Conservation (phyloP, 2,329 filamentous ascomycete genomes). For the Aspergillus melleus region DNA sequence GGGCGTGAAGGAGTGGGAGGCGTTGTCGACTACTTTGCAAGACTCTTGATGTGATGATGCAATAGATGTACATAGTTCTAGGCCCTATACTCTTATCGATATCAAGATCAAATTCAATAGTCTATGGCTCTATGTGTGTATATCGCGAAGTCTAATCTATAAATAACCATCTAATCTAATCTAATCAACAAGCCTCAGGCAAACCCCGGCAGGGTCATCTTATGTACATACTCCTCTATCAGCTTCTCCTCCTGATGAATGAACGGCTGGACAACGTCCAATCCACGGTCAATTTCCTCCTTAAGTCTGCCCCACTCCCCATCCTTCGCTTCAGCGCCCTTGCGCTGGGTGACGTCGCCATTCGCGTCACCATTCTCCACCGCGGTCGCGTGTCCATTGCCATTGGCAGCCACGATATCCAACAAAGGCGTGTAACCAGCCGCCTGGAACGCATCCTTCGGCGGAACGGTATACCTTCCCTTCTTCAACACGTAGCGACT, state of each 20-base stretch:
- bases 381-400: slow-evolving; percentile 18
- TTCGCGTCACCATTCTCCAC: slow-evolving; percentile 17
- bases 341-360: slow-evolving; percentile 4
- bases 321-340: slow-evolving; percentile 21
- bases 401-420: slow-evolving; percentile 1
- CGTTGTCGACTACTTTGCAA: not conserved
- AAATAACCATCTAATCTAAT: not conserved
- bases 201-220: slow-evolving; percentile 17
- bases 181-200: slow-evolving; percentile 4
- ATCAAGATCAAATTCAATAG: not conserved
- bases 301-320: slow-evolving; percentile 61
- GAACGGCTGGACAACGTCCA: slow-evolving; percentile 48
- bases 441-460: slow-evolving; percentile 68
- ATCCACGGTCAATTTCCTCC: slow-evolving; percentile 52
- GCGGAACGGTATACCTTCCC: slow-evolving; percentile 76
- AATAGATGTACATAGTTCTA: no score
- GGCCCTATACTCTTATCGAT: no score
- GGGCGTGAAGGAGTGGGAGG: slow-evolving; percentile 5
- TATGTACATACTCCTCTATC: slow-evolving; percentile 16
- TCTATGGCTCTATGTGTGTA: not conserved
- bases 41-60: no score
- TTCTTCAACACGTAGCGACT: slow-evolving; percentile 79
- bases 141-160: not conserved
- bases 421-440: slow-evolving; percentile 68
- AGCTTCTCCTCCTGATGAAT: slow-evolving; percentile 20